These are phyloP conservation scores for Suillus bovinus DNA, from an alignment of 768 basidiomycete genomes.

Conservation along the genomic window DNA sequence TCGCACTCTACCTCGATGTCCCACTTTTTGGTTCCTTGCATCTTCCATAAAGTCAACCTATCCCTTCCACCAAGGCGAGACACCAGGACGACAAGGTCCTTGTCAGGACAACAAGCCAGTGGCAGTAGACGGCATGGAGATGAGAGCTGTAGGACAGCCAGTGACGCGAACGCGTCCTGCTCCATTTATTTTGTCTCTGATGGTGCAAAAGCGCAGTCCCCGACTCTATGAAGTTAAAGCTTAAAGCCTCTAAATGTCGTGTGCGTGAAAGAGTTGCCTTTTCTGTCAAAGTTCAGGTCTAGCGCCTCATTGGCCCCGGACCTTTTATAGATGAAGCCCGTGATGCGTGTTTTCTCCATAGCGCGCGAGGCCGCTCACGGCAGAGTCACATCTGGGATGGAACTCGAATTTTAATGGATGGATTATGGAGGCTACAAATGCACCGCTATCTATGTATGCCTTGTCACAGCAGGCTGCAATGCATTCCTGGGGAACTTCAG, in stretches of 20 bases:
- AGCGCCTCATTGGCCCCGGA: too few species aligned
- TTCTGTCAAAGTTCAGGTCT: background rate
- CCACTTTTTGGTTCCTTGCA: slow-evolving; percentile 80
- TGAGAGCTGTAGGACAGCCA: slow-evolving; percentile 59
- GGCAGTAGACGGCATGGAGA: slow-evolving; percentile 56
- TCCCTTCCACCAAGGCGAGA: slow-evolving; percentile 69
- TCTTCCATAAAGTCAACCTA: slow-evolving; percentile 76
- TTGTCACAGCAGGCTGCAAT: too few species aligned
- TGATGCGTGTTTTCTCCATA: too few species aligned
- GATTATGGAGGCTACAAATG: too few species aligned
- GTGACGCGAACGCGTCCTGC: slow-evolving; percentile 49
- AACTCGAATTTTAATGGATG: too few species aligned
- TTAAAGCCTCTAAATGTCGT: too few species aligned
- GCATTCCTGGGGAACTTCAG: too few species aligned
- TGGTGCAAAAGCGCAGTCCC: background rate
- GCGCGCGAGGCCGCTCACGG: too few species aligned
- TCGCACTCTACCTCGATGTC: slow-evolving; percentile 66
- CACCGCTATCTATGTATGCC: too few species aligned
- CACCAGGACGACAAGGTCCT: slow-evolving; percentile 72
- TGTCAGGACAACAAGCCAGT: slow-evolving; percentile 82
- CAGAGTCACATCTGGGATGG: too few species aligned
- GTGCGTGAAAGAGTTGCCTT: background rate
- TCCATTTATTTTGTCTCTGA: slow-evolving; percentile 34
- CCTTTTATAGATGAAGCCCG: too few species aligned
- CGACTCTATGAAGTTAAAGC: too few species aligned